Conservation (phyloP, 805 yeast genomes). For the Debaryomyces maramus region DNA sequence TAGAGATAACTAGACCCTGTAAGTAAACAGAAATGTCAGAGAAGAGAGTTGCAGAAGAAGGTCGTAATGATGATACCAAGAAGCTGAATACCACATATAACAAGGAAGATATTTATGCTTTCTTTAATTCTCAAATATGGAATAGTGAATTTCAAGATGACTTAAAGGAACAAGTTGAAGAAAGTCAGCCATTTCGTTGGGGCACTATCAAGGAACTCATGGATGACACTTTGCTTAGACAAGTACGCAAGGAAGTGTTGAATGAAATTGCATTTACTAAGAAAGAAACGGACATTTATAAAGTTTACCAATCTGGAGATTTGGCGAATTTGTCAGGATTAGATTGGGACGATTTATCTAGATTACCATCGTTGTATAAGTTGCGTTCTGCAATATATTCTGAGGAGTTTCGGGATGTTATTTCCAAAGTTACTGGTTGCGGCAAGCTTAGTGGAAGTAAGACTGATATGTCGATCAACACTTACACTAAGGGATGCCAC, state of each 20-base stretch:
- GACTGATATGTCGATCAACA: slow-evolving; percentile 90
- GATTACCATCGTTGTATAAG: slow-evolving; percentile 73
- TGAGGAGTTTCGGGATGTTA: slow-evolving; percentile 74
- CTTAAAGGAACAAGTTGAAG: slow-evolving; percentile 45
- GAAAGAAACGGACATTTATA: slow-evolving; percentile 96
- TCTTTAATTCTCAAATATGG: slow-evolving; percentile 53
- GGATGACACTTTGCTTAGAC: slow-evolving; percentile 71
- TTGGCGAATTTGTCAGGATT: slow-evolving; percentile 89
- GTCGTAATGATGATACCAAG: not conserved
- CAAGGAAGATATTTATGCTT: slow-evolving; percentile 36
- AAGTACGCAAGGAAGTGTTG: slow-evolving; percentile 83
- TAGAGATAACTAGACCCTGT: not conserved
- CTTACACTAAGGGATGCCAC: slow-evolving; percentile 92
- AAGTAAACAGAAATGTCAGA: slow-evolving; percentile 1
- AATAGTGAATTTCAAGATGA: slow-evolving; percentile 35
- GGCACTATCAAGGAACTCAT: slow-evolving; percentile 76
- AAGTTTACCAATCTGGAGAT: slow-evolving; percentile 87
- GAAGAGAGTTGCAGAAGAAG: not conserved
- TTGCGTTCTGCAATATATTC: slow-evolving; percentile 88
- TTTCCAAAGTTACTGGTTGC: slow-evolving; percentile 76
- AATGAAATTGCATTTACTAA: slow-evolving; percentile 84
- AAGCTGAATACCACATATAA: slow-evolving; percentile 1
- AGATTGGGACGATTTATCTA: slow-evolving; percentile 67
- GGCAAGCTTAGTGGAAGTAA: slow-evolving; percentile 89
- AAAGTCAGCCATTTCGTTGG: slow-evolving; percentile 83